Evolutionary conservation across 192 early-diverging fungal genomes (phyloP).

Genomic region (Coemansia asiatica): DNA sequence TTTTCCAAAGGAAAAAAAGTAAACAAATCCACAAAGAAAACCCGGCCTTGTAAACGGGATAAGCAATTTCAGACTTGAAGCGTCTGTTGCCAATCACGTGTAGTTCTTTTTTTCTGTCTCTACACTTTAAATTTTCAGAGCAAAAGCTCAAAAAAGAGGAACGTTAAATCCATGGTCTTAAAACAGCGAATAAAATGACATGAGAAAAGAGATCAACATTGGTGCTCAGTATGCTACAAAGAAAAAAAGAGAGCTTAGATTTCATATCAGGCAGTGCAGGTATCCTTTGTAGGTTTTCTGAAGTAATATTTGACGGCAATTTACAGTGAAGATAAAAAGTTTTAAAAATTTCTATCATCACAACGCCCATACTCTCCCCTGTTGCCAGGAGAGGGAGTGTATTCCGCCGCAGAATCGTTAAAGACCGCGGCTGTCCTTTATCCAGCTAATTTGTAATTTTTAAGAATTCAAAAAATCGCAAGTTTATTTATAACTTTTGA

Average conservation of each 20-base stretch:
- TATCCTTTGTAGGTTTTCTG: too few species aligned
- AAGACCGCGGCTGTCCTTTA: too few species aligned
- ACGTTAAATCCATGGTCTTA: neutral
- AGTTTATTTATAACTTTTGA: too few species aligned
- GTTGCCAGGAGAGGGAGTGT: too few species aligned
- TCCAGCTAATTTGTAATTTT: too few species aligned
- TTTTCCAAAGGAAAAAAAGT: neutral
- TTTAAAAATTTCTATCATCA: too few species aligned
- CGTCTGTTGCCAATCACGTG: constrained; percentile 5
- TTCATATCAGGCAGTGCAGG: too few species aligned
- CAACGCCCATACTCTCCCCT: too few species aligned
- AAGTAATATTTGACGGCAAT: too few species aligned
- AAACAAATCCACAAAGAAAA: neutral
- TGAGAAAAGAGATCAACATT: neutral
- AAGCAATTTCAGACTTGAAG: neutral
- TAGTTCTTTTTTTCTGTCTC: neutral
- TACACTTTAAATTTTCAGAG: neutral
- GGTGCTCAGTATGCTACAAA: neutral
- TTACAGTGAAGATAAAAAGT: too few species aligned
- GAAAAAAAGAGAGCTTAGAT: neutral
- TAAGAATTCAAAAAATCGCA: too few species aligned
- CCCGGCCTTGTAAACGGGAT: neutral
- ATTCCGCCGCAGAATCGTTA: too few species aligned
- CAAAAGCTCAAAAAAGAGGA: neutral
- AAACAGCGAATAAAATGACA: neutral